phyloP scores from a whole-genome alignment of 2,329 filamentous ascomycete species.

The Cordyceps javanica region DNA sequence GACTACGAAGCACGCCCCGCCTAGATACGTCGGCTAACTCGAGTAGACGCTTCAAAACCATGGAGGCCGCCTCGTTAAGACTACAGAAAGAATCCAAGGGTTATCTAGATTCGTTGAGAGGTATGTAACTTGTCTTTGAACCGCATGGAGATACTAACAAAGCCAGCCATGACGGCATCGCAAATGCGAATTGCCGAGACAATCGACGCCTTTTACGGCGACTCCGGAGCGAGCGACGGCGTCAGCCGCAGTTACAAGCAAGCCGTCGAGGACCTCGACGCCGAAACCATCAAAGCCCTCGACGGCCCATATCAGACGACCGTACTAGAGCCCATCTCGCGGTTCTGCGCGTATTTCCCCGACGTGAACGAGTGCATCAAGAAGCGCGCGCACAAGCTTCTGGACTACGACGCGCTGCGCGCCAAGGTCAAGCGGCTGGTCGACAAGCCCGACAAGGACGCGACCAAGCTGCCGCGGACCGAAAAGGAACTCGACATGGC shows the following conservation, averaged over 20 bases:
- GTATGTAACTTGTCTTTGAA: conserved; percentile 33
- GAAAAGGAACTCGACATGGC: conserved; percentile 97
- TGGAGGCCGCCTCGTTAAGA: conserved; percentile 88
- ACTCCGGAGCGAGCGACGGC: conserved; percentile 88
- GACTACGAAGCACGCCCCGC: conserved; percentile 12
- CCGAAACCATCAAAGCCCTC: conserved; percentile 96
- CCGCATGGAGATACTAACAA: background rate
- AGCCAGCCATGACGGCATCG: conserved; percentile 88
- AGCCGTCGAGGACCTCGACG: conserved; percentile 93
- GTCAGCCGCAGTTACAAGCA: conserved; percentile 97
- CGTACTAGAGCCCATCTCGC: conserved; percentile 88
- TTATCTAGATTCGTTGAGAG: conserved; percentile 90
- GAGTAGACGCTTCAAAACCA: conserved; percentile 83
- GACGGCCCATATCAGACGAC: conserved; percentile 94
- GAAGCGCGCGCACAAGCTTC: conserved; percentile 95
- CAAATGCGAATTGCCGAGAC: conserved; percentile 99
- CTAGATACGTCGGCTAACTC: conserved; percentile 16
- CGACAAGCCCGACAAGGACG: conserved; percentile 98
- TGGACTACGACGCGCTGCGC: conserved; percentile 94
- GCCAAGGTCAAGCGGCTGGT: conserved; percentile 95
- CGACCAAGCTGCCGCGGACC: conserved; percentile 87
- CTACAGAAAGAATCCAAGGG: conserved; percentile 98
- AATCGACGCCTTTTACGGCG: conserved; percentile 98
- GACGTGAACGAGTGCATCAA: conserved; percentile 99
- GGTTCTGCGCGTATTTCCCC: conserved; percentile 97